phyloP scores from a whole-genome alignment of 495 filamentous ascomycete genomes.

The Trichoderma erinaceum region DNA sequence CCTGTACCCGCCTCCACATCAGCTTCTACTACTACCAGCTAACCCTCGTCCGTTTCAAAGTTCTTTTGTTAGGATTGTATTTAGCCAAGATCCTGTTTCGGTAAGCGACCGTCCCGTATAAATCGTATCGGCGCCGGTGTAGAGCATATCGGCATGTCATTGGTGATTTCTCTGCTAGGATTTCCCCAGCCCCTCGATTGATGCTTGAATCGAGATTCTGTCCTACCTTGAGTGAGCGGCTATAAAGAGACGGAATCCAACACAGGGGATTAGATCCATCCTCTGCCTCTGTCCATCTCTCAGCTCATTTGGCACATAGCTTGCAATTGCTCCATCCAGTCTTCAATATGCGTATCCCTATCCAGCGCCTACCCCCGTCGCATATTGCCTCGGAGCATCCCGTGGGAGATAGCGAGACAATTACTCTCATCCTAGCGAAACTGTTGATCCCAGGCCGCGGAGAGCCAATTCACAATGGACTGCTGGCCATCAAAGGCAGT shows the following conservation, averaged over 20 bases:
- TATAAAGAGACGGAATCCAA: neutral
- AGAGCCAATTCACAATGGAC: conserved; percentile 26
- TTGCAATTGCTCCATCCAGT: neutral
- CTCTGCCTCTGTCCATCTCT: neutral
- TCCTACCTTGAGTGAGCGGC: neutral
- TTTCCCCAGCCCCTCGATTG: neutral
- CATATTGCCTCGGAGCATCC: conserved; percentile 3
- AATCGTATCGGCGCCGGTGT: neutral
- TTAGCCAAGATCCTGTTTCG: conserved; percentile 2
- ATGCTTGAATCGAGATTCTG: neutral
- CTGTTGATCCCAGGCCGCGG: conserved; percentile 33
- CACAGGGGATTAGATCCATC: neutral
- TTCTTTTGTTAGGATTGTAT: conserved; percentile 4
- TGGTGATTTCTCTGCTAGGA: neutral
- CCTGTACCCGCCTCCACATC: neutral
- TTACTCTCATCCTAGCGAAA: conserved; percentile 22
- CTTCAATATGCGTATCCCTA: neutral
- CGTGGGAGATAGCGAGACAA: neutral
- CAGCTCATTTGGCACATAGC: neutral
- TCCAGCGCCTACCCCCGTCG: neutral
- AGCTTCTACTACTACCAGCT: neutral
- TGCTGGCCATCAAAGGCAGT: conserved; percentile 24
- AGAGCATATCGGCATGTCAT: neutral
- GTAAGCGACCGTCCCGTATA: neutral
- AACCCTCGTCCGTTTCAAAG: neutral